These are phyloP conservation scores for Achaetomium macrosporum DNA, from an alignment of 2,329 filamentous ascomycete genomes.

Conservation along the genomic window DNA sequence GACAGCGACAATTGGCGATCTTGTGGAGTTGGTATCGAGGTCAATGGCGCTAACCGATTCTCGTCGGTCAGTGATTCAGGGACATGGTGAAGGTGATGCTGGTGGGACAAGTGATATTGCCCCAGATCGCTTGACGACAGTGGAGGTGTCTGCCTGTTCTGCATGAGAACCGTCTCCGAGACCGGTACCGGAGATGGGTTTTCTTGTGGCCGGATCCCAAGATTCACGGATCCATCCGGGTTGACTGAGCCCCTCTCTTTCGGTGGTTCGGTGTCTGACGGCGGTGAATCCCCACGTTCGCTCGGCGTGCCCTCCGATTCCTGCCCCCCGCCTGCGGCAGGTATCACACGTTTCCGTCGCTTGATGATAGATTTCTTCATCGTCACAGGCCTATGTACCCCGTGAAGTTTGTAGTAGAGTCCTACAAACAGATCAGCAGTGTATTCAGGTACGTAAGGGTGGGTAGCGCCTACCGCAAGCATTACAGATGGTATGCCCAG, in stretches of 20 bases:
- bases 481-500: conserved; percentile 96
- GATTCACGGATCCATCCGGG: conserved; percentile 59
- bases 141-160: conserved; percentile 40
- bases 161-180: conserved; percentile 40
- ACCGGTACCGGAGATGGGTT: conserved; percentile 43
- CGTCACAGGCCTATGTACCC: conserved; percentile 85
- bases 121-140: conserved; percentile 41
- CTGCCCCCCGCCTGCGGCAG: conserved; percentile 52
- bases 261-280: conserved; percentile 28
- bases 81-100: conserved; percentile 34
- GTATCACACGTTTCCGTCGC: conserved; percentile 87
- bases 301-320: conserved; percentile 39
- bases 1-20: conserved; percentile 55
- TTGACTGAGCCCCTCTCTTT: conserved; percentile 53
- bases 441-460: neutral
- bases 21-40: conserved; percentile 38
- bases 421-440: conserved; percentile 47
- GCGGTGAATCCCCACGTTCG: conserved; percentile 43
- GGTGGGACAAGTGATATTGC: conserved; percentile 45
- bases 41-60: conserved; percentile 53
- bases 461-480: conserved; percentile 68
- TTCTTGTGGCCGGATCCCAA: conserved; percentile 48
- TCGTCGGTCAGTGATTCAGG: conserved; percentile 46
- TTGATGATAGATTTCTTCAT: conserved; percentile 99
- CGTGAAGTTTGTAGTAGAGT: conserved; percentile 93